phyloP scores from a whole-genome alignment of 495 filamentous ascomycete genomes.

The Aspergillus kassunensis region DNA sequence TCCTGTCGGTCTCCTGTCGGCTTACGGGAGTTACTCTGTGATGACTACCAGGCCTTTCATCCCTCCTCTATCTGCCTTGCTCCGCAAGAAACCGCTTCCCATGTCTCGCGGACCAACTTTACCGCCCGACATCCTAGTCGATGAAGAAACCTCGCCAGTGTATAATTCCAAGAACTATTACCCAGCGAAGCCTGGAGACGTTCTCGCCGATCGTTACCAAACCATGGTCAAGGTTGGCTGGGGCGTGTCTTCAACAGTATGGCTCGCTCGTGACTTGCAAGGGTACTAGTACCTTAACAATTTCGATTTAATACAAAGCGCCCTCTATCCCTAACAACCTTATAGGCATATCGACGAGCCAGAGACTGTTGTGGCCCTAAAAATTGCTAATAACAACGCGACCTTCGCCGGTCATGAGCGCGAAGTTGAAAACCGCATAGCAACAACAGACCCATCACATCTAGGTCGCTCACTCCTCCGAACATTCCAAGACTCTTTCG shows the following conservation, averaged over 20 bases:
- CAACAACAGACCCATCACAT: constrained; percentile 30
- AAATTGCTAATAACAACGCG: constrained; percentile 29
- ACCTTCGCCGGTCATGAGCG: constrained; percentile 34
- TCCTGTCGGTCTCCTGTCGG: constrained; percentile 15
- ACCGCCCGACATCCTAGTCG: constrained; percentile 26
- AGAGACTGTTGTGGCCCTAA: constrained; percentile 38
- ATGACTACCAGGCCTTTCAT: constrained; percentile 16
- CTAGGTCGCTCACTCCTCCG: constrained; percentile 24
- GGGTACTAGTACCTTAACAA: constrained; percentile 19
- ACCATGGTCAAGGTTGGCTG: constrained; percentile 34
- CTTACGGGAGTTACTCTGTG: constrained; percentile 17
- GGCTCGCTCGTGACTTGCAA: constrained; percentile 35
- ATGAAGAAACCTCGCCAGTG: constrained; percentile 32
- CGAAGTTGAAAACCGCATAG: constrained; percentile 27
- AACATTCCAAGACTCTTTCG: constrained; percentile 28
- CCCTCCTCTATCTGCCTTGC: constrained; percentile 20
- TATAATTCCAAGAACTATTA: constrained; percentile 42
- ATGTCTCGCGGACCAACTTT: constrained; percentile 27
- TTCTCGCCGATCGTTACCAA: constrained; percentile 38
- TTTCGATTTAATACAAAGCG: constrained; percentile 7
- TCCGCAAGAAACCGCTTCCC: constrained; percentile 31
- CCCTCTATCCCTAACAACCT: constrained; percentile 26
- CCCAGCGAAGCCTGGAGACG: constrained; percentile 40
- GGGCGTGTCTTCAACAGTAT: too few species aligned
- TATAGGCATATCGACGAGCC: constrained; percentile 30